These are phyloP conservation scores for Sugiyamaella marilandica DNA, from an alignment of 805 yeast species.

Conservation along the genomic window DNA sequence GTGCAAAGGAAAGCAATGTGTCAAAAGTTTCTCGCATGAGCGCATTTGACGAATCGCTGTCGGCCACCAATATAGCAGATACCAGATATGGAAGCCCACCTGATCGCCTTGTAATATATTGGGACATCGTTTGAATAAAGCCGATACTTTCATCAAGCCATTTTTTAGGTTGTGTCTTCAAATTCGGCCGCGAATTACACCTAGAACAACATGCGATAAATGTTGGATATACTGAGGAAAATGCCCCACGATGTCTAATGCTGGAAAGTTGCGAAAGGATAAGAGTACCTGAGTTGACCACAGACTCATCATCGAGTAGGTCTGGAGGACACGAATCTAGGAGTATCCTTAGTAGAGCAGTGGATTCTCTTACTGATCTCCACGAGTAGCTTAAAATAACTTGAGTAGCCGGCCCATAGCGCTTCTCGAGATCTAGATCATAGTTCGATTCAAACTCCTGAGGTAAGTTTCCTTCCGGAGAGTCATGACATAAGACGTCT, in stretches of 20 bases:
- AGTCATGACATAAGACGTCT: slow-evolving; percentile 56
- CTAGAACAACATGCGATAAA: slow-evolving; percentile 60
- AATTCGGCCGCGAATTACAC: slow-evolving; percentile 39
- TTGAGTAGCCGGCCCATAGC: slow-evolving; percentile 37
- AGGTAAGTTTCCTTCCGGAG: slow-evolving; percentile 65
- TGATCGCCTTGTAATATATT: slow-evolving; percentile 79
- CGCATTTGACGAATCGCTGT: slow-evolving; percentile 32
- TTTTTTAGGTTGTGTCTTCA: slow-evolving; percentile 39
- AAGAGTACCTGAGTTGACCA: slow-evolving; percentile 46
- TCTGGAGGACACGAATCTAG: slow-evolving; percentile 32
- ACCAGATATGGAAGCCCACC: slow-evolving; percentile 86
- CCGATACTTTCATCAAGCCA: slow-evolving; percentile 61
- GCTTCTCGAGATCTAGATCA: slow-evolving; percentile 23
- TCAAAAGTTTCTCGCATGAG: slow-evolving; percentile 49
- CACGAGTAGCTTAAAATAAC: slow-evolving; percentile 64
- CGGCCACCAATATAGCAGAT: slow-evolving; percentile 65
- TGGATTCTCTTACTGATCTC: slow-evolving; percentile 77
- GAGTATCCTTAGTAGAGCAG: slow-evolving; percentile 47
- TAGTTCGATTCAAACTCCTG: slow-evolving; percentile 29
- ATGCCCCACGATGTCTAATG: slow-evolving; percentile 87
- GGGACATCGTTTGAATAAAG: slow-evolving; percentile 51
- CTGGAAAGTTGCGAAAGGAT: slow-evolving; percentile 63
- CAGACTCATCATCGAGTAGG: slow-evolving; percentile 26
- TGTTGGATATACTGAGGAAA: slow-evolving; percentile 81
- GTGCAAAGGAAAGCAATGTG: slow-evolving; percentile 51